Percentiles rank a stretch among this genome's conserved stretches.
These are phyloP conservation scores for Ampelocalamus luodianensis DNA, from an alignment of 176 grass and related monocot genomes.

Conservation along the genomic window DNA sequence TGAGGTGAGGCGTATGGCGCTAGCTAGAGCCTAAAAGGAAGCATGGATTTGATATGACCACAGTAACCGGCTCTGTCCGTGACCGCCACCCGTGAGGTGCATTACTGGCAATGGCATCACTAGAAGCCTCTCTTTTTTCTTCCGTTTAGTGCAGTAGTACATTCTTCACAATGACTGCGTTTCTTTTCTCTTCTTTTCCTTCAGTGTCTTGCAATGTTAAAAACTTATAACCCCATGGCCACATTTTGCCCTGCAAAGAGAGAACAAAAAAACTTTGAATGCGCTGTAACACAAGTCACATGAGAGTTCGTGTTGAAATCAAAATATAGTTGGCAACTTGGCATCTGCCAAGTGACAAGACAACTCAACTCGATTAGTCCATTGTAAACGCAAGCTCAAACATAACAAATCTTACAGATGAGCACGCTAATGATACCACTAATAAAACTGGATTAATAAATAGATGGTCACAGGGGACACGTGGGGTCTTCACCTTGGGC, in stretches of 20 bases:
- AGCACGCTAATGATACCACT: neutral
- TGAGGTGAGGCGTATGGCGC: conserved; percentile 15
- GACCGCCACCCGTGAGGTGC: conserved; percentile 57
- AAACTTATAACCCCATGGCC: no score
- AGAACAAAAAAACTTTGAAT: neutral
- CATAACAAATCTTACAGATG: conserved; percentile 6
- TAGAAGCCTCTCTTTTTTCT: neutral
- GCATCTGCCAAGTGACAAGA: conserved; percentile 15
- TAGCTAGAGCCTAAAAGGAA: neutral
- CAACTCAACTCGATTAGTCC: neutral
- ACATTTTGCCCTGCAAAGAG: neutral
- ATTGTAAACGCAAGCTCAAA: neutral
- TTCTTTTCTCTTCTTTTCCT: neutral
- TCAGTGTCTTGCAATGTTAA: neutral
- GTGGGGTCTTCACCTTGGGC: conserved; percentile 45
- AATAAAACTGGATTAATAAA: conserved; percentile 42
- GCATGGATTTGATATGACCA: conserved; percentile 32
- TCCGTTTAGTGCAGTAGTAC: conserved; percentile 7
- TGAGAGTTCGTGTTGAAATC: neutral
- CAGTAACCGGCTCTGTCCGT: conserved; percentile 45
- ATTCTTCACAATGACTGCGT: neutral
- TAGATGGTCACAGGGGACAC: conserved; percentile 36
- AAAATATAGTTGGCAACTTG: neutral
- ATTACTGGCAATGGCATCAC: conserved; percentile 43
- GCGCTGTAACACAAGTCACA: neutral